Evolutionary conservation across 1,284 basidiomycete species (phyloP), one percentile per base, ranked within the genome.

Genomic region (Leucoagaricus sp.): DNA sequence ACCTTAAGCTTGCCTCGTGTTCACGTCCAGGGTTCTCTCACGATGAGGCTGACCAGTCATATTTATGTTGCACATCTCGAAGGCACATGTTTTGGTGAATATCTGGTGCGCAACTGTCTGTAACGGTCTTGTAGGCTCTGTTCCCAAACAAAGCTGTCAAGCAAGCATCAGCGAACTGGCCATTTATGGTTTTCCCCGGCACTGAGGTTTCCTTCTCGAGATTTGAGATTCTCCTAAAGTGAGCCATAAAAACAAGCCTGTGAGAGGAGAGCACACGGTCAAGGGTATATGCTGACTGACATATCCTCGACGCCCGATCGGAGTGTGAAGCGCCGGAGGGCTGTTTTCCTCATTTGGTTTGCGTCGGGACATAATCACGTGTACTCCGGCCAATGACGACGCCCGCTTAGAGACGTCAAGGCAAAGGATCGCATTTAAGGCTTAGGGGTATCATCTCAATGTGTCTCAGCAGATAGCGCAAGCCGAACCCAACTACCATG

Each of bases 1-100:
- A 40, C 49, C 49, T 50, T 51, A 40, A 41, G 36, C 26, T 42
- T 26, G 47, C 53, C 53, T 49, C 53, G 26, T 55, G 53, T 55
- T 48, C 40, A 21, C n/a, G n/a, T n/a, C n/a, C n/a, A 57, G 55
- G 55, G 55, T 57, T 51, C 49, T 57, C 36, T 46, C 55, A 57
- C 55, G 55, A 47, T 36, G 28, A 31, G 40, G 33, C 33, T 41
- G 46, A 9, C 48, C 25, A 46, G 55, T 19, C 15, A 41, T 49
- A 49, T 55, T 44, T 33, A 17, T 23, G 44, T 40, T 15, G 3
- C 19, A 29, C 40, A 36, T 34, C 17, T 29, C 25, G 49, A 34
- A 34, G 25, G 38, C 12, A 46, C 29, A 46, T 29, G 28, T 42
- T 17, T 17, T 19, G 23, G 12, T 5, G 17, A n/a, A n/a, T n/a